Conservation (phyloP, 2,329 filamentous ascomycete species). For the Cercospora sp. region DNA sequence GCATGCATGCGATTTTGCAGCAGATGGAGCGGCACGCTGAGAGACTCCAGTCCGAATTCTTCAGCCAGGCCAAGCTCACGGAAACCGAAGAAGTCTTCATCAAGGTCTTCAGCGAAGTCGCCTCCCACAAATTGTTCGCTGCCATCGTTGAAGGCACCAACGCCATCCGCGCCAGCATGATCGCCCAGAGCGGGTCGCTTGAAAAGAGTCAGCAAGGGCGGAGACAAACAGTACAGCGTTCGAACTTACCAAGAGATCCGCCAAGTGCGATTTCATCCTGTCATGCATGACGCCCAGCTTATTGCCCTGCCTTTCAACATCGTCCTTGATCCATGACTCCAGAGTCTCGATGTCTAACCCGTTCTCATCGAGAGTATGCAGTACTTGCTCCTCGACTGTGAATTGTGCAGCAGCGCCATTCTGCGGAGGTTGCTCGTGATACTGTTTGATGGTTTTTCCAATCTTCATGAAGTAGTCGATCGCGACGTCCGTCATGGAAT, state of each 20-base stretch:
- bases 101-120: slow-evolving; percentile 96
- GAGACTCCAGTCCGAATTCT: slow-evolving; percentile 82
- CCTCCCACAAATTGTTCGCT: slow-evolving; percentile 96
- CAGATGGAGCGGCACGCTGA: slow-evolving; percentile 90
- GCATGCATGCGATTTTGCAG: slow-evolving; percentile 87
- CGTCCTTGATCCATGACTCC: slow-evolving; percentile 86
- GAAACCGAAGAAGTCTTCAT: slow-evolving; percentile 99
- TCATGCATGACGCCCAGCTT: slow-evolving; percentile 87
- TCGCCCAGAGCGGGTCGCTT: slow-evolving; percentile 76
- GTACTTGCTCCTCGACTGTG: slow-evolving; percentile 77
- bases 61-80: slow-evolving; percentile 88
- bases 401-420: slow-evolving; percentile 58
- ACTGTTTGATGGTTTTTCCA: slow-evolving; percentile 74
- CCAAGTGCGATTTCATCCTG: slow-evolving; percentile 86
- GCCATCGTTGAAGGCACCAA: slow-evolving; percentile 89
- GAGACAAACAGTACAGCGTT: not conserved
- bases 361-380: slow-evolving; percentile 82
- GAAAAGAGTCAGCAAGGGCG: slow-evolving; percentile 21
- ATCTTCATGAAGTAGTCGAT: slow-evolving; percentile 88
- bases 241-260: slow-evolving; percentile 70
- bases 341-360: slow-evolving; percentile 79
- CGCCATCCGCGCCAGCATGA: slow-evolving; percentile 76
- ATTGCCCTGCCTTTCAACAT: slow-evolving; percentile 78
- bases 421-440: slow-evolving; percentile 75
- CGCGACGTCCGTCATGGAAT: slow-evolving; percentile 84